Evolutionary conservation across 164 flowering plant species (phyloP).

Genomic region (Berberis vulgaris): DNA sequence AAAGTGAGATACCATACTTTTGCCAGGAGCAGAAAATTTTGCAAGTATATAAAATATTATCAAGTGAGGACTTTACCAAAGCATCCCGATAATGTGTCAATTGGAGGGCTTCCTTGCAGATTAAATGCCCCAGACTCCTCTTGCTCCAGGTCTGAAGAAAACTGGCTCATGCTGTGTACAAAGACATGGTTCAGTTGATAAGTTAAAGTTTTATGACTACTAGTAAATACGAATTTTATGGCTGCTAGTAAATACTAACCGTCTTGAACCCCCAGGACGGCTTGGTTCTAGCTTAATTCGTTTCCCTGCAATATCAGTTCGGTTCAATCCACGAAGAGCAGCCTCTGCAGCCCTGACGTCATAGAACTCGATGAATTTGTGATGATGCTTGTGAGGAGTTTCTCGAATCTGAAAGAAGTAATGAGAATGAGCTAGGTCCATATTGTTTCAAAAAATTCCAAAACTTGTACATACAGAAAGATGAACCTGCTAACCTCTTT

Average conservation of each 20-base stretch:
- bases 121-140: conserved; percentile 27
- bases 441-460: neutral
- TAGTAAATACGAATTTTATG: neutral
- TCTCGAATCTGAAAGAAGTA: conserved; percentile 52
- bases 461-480: neutral
- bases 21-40: neutral
- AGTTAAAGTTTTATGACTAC: neutral
- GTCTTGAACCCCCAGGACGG: conserved; percentile 36
- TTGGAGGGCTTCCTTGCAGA: conserved; percentile 27
- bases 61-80: conserved; percentile 10
- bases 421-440: neutral
- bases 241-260: conserved; percentile 24
- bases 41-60: neutral
- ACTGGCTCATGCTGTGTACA: conserved; percentile 39
- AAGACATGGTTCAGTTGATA: conserved; percentile 1
- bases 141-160: conserved; percentile 38
- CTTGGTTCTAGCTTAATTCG: conserved; percentile 39
- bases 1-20: neutral
- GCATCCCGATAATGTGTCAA: conserved; percentile 27
- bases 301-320: conserved; percentile 58
- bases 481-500: conserved; percentile 43
- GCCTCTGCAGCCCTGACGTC: conserved; percentile 66
- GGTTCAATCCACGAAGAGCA: conserved; percentile 66
- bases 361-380: conserved; percentile 46
- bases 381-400: conserved; percentile 42